phyloP scores from a whole-genome alignment of 2,329 filamentous ascomycete species.

The Beauveria australis region DNA sequence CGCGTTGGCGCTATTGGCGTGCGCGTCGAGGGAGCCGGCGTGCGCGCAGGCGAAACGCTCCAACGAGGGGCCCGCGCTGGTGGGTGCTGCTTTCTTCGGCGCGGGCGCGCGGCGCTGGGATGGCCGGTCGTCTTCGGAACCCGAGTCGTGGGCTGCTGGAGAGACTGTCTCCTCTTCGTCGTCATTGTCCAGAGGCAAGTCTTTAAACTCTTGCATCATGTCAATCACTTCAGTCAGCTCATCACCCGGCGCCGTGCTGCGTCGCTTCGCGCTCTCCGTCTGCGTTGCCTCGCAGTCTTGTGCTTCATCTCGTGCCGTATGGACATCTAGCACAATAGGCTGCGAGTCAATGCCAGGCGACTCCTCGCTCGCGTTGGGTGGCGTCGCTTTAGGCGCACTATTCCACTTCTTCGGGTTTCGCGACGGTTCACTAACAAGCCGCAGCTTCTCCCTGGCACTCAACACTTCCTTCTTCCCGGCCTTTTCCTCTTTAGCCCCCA shows the following conservation, averaged over 20 bases:
- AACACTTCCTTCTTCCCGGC: neutral
- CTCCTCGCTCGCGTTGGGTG: slow-evolving; percentile 24
- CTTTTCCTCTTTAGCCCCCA: neutral
- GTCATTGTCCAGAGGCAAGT: slow-evolving; percentile 47
- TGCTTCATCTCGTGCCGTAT: slow-evolving; percentile 7
- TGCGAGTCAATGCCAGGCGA: slow-evolving; percentile 21
- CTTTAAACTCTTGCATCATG: slow-evolving; percentile 49
- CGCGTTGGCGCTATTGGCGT: slow-evolving; percentile 58
- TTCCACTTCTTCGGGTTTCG: slow-evolving; percentile 30
- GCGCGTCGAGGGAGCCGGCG: slow-evolving; percentile 37
- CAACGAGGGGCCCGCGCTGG: slow-evolving; percentile 18
- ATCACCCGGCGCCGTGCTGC: slow-evolving; percentile 28
- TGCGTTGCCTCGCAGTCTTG: neutral
- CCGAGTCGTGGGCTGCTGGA: slow-evolving; percentile 6
- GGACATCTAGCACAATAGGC: slow-evolving; percentile 17
- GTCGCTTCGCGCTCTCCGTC: neutral
- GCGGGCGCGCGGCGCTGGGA: neutral
- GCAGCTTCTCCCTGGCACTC: slow-evolving; percentile 8
- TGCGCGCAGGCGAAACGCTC: slow-evolving; percentile 48
- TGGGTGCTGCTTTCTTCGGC: slow-evolving; percentile 13
- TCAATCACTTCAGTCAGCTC: slow-evolving; percentile 57
- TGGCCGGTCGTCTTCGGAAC: slow-evolving; percentile 13
- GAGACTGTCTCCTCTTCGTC: slow-evolving; percentile 34
- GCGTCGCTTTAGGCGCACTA: slow-evolving; percentile 31
- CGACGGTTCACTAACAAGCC: slow-evolving; percentile 44